Base-by-base conservation (phyloP, 345 rosid species). In the Pistacia vera region DNA sequence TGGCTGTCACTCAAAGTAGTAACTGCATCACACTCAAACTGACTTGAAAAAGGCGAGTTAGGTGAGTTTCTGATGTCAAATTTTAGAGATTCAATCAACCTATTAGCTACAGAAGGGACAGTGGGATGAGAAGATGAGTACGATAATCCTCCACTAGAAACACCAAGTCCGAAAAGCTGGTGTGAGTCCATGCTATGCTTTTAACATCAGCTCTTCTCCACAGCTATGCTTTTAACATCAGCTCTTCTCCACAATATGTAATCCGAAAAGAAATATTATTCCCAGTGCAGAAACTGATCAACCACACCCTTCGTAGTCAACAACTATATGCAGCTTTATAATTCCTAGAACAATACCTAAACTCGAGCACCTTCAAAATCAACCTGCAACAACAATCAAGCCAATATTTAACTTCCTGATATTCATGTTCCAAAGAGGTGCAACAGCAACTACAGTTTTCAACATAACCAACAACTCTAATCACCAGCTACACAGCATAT, bases 1-100 rank as follows among this genome's bases (percentile, higher is more conserved):
- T 61, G 90, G 75, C 83, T 83, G 69, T 85, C 90, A 69, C 91
- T 87, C 80, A 83, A 71, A 11, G 86, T 44, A 22, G 85, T 73
- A 30, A 62, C 11, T 20, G 86, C 73, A 71, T 86, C 90, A 63
- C 79, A 77, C 64, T 86, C 90, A 58, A 81, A 79, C 33, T 73
- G 86, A 72, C 79, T 73, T 3, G 68, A 64, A 68, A 87, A 84
- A 3, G 87, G 85, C 9, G 87, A 86, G 81, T 77, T 76, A 18
- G 93, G 88, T 12, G 91, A 85, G 74, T 74, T 82, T 71, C 82
- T 83, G 33, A 66, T 51, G 4, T 81, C 86, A 68, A 79, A 72
- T 69, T 83, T 85, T 20, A 83, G 65, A 51, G 87, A 67, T 13
- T 77, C 79, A 44, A 83, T 75, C 63, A 86, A 78, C 77, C 79